Base-by-base conservation (phyloP, 192 early-diverging fungal genomes). In the Backusella australiensis region DNA sequence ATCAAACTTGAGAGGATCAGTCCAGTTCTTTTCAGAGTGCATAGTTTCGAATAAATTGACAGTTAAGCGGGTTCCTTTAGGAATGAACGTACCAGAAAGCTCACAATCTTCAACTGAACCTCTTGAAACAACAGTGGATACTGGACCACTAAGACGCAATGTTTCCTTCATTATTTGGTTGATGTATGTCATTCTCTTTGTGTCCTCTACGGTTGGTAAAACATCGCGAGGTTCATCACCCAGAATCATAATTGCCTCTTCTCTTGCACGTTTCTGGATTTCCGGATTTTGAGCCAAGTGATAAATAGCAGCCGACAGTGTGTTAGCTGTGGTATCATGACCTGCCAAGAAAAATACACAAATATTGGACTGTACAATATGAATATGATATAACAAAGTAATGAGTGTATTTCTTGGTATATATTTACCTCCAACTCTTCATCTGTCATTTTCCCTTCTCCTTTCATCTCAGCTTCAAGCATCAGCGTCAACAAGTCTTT, bases 281-380 rank as follows among this genome's bases (percentile, higher is more conserved):
- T 88, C 75, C 38, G 72, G 67, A 17, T 89, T 76, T 39, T 69
- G 75, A 8, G 89, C 89, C 34, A 90, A 79, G 67, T 84, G 79
- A 44, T 81, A 84, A 44, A 89, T 72, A 35, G 83, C 41, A 53
- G 80, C 77, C 4, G 86, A 76, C 41, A 91, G 78, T 63, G 87
- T 77, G 53, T 85, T 86, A 34, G 89, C 87, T 4, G 87, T 90
- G 36, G 86, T 90, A 68, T 90, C 87, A 49, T 88, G 84, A 49
- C 86, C 89, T n/a, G 88, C 89, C 56, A 89, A 79, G 29, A 87
- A 89, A 75, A 90, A 89, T 63, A 87, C 74, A 34, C 75, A 75
- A 17, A 75, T 29, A 42, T 75, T 75, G 34, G 66, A 29, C 75
- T 75, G 41, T 7, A 11, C 1, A n/a, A 67, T 29, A 32, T 23